Conservation (phyloP, 352 stramenopile genomes). For the Globisporangium mamillatum region DNA sequence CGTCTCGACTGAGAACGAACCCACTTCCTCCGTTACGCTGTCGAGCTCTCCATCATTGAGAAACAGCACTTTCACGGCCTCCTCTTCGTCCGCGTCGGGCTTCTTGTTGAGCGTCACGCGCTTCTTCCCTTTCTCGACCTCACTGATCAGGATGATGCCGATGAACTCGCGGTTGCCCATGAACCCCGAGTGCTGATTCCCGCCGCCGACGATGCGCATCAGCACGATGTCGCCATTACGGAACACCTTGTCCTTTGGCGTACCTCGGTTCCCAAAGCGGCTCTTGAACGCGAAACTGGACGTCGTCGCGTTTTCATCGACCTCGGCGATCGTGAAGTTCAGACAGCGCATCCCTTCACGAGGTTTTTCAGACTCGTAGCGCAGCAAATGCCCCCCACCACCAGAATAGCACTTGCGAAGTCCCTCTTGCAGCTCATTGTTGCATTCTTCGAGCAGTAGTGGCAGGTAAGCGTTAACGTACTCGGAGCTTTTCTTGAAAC, state of each 20-base stretch:
- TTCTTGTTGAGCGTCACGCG: conserved; percentile 40
- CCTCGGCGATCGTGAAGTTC: conserved; percentile 66
- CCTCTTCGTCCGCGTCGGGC: conserved; percentile 48
- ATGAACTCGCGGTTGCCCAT: conserved; percentile 63
- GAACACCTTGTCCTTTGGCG: conserved; percentile 66
- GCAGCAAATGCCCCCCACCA: conserved; percentile 57
- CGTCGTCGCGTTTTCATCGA: conserved; percentile 27
- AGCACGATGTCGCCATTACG: conserved; percentile 78
- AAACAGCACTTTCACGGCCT: conserved; percentile 71
- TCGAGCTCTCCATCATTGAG: conserved; percentile 80
- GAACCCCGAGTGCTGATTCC: conserved; percentile 25
- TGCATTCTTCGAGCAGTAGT: conserved; percentile 78
- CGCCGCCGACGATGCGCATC: conserved; percentile 35
- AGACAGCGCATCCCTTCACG: conserved; percentile 82
- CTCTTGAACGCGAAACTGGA: conserved; percentile 24
- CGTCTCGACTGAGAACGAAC: conserved; percentile 60
- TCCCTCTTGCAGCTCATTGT: conserved; percentile 75
- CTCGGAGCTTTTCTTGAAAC: conserved; percentile 64
- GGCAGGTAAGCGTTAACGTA: conserved; percentile 81
- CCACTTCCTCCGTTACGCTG: conserved; percentile 54
- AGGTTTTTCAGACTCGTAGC: conserved; percentile 78
- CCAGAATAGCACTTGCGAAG: conserved; percentile 43
- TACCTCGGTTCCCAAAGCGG: conserved; percentile 20
- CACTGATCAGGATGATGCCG: conserved; percentile 72
- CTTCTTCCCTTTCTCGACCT: conserved; percentile 61